Conservation (phyloP, 371 early-diverging fungal species). For the Rhizopus arrhizus region DNA sequence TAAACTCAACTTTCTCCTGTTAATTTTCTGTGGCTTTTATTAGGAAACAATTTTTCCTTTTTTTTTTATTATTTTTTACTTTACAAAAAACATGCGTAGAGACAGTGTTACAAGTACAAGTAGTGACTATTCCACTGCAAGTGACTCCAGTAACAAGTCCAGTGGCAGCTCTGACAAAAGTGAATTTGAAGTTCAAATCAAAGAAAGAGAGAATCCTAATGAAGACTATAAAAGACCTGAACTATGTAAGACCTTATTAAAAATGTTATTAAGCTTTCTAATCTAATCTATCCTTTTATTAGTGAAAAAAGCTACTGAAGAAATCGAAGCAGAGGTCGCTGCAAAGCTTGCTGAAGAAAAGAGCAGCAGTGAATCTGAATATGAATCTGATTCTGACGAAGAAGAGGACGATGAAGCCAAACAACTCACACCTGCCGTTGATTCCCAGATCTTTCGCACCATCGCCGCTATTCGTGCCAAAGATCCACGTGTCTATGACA, state of each 20-base stretch:
- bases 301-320: constrained; percentile 29
- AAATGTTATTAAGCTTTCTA: not conserved
- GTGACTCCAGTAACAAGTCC: not conserved
- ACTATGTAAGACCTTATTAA: constrained; percentile 20
- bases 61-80: constrained; percentile 9
- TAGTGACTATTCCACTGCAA: not conserved
- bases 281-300: not conserved
- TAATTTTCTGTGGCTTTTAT: too few species aligned
- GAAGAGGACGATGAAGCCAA: constrained; percentile 91
- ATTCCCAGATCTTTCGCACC: constrained; percentile 90
- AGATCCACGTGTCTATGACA: constrained; percentile 85
- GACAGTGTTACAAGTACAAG: not conserved
- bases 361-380: constrained; percentile 5
- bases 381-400: constrained; percentile 32
- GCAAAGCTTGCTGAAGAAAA: constrained; percentile 9
- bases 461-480: constrained; percentile 78
- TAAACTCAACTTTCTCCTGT: not conserved
- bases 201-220: constrained; percentile 17
- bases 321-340: constrained; percentile 30
- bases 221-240: constrained; percentile 27
- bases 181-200: constrained; percentile 16
- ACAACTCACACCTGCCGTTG: constrained; percentile 85
- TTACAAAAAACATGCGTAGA: constrained; percentile 1
- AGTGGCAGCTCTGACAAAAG: not conserved
- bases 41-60: not conserved